Percentiles rank a stretch among this genome's conserved stretches.
Evolutionary conservation across 2,329 filamentous ascomycete genomes (phyloP).

Genomic region (Pseudopithomyces chartarum): DNA sequence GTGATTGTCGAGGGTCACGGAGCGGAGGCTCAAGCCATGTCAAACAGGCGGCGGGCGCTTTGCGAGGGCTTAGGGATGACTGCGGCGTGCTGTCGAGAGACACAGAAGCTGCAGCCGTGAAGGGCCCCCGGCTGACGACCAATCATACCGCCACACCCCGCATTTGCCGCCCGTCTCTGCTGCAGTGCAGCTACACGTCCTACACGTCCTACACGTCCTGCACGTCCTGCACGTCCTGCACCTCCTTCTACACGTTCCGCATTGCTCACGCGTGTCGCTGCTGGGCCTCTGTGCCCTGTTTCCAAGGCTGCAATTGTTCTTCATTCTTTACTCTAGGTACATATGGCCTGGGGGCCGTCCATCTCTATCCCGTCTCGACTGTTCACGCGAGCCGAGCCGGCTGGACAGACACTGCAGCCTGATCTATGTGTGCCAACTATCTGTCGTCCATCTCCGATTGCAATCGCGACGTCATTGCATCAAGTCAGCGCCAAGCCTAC

Average conservation of each 20-base stretch:
- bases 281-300: no score
- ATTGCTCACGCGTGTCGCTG: no score
- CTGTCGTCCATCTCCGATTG: not conserved
- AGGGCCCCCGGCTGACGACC: not conserved
- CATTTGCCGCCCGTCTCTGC: conserved; percentile 6
- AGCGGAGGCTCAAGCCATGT: conserved; percentile 73
- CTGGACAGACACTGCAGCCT: not conserved
- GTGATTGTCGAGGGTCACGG: conserved; percentile 62
- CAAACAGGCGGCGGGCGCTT: conserved; percentile 1
- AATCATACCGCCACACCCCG: conserved; percentile 2
- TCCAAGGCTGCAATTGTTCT: no score
- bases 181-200: not conserved
- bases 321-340: not conserved
- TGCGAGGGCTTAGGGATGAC: not conserved
- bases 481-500: no score
- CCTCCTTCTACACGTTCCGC: no score
- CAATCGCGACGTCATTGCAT: not conserved
- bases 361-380: not conserved
- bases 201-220: not conserved
- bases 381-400: not conserved
- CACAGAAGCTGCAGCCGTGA: conserved; percentile 1
- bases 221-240: not conserved
- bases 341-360: no score
- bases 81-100: not conserved
- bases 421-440: no score